These are phyloP conservation scores for Ascochyta rabiei DNA, from an alignment of 2,329 filamentous ascomycete genomes.

Conservation along the genomic window DNA sequence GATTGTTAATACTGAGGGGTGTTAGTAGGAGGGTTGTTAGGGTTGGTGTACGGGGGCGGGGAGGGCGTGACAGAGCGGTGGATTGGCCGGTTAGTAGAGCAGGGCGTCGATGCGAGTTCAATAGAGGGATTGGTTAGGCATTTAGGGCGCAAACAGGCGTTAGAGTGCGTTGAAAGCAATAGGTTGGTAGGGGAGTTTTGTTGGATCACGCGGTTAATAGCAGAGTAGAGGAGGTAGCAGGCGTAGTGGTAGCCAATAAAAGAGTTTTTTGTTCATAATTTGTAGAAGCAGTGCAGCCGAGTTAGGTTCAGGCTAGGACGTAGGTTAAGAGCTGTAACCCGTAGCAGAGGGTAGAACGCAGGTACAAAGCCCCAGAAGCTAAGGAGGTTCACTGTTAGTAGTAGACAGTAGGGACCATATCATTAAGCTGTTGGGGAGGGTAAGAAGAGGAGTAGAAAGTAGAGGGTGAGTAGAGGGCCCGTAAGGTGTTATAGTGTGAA, in stretches of 20 bases:
- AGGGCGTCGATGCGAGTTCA: not conserved
- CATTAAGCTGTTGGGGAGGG: too few species aligned
- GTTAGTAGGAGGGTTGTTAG: slow-evolving; percentile 8
- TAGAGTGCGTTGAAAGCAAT: too few species aligned
- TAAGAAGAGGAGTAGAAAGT: too few species aligned
- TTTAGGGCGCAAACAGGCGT: too few species aligned
- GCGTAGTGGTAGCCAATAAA: slow-evolving; percentile 3
- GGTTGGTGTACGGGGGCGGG: not conserved
- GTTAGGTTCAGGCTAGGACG: not conserved
- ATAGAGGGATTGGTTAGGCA: slow-evolving; percentile 2
- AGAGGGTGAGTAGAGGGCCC: too few species aligned
- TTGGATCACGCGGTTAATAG: slow-evolving; percentile 11
- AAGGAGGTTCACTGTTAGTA: too few species aligned
- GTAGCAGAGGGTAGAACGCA: too few species aligned
- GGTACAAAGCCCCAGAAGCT: too few species aligned
- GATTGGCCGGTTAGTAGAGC: not conserved
- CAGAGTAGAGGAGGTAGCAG: slow-evolving; percentile 4
- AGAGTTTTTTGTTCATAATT: slow-evolving; percentile 1
- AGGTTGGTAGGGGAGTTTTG: slow-evolving; percentile 15
- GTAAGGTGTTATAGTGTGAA: too few species aligned
- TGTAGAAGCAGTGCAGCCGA: not conserved
- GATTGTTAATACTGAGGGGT: slow-evolving; percentile 14
- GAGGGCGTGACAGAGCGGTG: not conserved
- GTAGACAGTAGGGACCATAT: too few species aligned
- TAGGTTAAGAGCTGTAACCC: too few species aligned